Evolutionary conservation across 352 stramenopile genomes (phyloP), one percentile per base, ranked within the genome.

Genomic region (Paralagenidium karlingii): DNA sequence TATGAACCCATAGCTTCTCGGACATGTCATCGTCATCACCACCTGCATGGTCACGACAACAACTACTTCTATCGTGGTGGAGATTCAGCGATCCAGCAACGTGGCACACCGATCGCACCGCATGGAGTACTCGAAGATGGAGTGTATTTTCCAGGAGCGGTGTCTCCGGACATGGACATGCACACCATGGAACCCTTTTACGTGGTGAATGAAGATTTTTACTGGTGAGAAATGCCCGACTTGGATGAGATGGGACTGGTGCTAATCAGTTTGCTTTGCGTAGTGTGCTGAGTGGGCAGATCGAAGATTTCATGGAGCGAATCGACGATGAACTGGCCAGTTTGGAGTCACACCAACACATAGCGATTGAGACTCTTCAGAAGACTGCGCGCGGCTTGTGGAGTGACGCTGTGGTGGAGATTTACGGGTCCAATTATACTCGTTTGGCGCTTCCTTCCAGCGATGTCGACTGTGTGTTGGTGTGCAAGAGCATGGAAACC

Each of bases 371-470:
- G 33, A 61, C 44, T 3, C 48, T 84, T 25, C 69, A 75, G 34
- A 45, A 55, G 2, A 19, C 60, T 2, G 74, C 82, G 16, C 40
- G 47, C 7, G 57, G 46, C 2, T 25, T 96, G 8, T 97, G 89
- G 88, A 58, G 76, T 18, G 75, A 95, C 47, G 78, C 79, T 31
- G 51, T 89, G 28, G 83, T 98, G 24, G 94, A 97, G 40, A 67
- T 97, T 13, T 99, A 98, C 49, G 95, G 95, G 18, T 98, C 91
- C 22, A 98, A 89, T 55, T 94, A 94, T 31, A 98, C 92, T 1
- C 76, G 81, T n/a, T 63, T 98, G 15, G 82, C 92, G 28, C 65
- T 99, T 20, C 94, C 94, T 10, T 81, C 64, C 26, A 98, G 92
- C 45, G 95, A 99, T 68, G 68, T 99, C 16, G 95, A 99, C 58